Percentiles rank a stretch among this genome's conserved stretches.
These are phyloP conservation scores for Penicillium glabrum DNA, from an alignment of 2,329 filamentous ascomycete species.

Conservation along the genomic window DNA sequence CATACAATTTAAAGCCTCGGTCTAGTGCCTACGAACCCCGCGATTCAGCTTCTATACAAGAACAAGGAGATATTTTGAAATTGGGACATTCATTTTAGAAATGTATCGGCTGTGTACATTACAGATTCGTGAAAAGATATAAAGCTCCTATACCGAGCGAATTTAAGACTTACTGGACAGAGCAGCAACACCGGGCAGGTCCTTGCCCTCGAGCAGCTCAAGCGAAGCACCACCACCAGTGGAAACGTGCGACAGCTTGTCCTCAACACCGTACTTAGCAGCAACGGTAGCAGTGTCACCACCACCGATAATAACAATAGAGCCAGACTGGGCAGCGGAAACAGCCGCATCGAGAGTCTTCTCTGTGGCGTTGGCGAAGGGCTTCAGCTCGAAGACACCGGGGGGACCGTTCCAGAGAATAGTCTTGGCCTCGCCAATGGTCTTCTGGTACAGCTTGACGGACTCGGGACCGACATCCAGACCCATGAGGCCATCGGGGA, in stretches of 20 bases:
- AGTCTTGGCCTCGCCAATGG: constrained; percentile 86
- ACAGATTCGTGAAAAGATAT: constrained; percentile 29
- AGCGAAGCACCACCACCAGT: constrained; percentile 94
- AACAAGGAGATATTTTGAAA: constrained; percentile 2
- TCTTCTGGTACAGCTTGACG: constrained; percentile 80
- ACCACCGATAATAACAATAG: constrained; percentile 98
- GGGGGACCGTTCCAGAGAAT: constrained; percentile 99
- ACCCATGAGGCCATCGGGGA: constrained; percentile 97
- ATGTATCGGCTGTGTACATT: constrained; percentile 37
- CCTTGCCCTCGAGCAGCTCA: constrained; percentile 97
- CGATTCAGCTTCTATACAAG: neutral
- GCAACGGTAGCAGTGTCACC: constrained; percentile 98
- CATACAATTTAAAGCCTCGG: constrained; percentile 26
- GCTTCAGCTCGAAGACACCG: constrained; percentile 96
- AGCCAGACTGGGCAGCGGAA: constrained; percentile 73
- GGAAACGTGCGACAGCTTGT: constrained; percentile 96
- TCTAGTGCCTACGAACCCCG: constrained; percentile 25
- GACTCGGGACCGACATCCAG: constrained; percentile 92
- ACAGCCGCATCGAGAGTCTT: constrained; percentile 86
- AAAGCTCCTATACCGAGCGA: neutral
- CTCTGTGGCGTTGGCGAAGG: constrained; percentile 91
- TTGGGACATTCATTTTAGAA: constrained; percentile 15
- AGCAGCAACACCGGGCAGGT: constrained; percentile 86
- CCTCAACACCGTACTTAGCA: constrained; percentile 93
- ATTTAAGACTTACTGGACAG: constrained; percentile 69